Conservation (phyloP, 805 yeast species). For the Cyberlindnera amylophila region DNA sequence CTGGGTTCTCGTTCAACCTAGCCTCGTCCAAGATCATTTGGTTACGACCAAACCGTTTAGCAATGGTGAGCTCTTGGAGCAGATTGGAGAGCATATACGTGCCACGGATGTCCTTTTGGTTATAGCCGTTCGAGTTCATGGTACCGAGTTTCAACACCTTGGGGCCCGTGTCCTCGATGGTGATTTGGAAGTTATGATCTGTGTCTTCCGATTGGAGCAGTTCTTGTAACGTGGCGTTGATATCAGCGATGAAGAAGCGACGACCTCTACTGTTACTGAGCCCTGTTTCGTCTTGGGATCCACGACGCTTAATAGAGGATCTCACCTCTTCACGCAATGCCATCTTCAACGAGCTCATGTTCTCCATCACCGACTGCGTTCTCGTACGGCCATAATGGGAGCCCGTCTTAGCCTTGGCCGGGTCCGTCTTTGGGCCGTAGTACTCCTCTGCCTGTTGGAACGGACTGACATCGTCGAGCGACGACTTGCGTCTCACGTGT, state of each 20-base stretch:
- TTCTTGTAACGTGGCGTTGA: constrained; percentile 66
- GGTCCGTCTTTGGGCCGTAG: constrained; percentile 62
- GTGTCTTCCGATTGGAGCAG: constrained; percentile 78
- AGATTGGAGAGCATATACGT: constrained; percentile 86
- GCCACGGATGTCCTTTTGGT: constrained; percentile 71
- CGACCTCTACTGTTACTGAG: constrained; percentile 32
- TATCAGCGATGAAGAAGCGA: constrained; percentile 65
- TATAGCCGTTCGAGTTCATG: constrained; percentile 78
- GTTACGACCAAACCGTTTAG: constrained; percentile 73
- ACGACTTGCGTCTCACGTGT: constrained; percentile 21
- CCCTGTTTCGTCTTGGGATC: constrained; percentile 49
- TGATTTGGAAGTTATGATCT: constrained; percentile 77
- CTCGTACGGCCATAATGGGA: constrained; percentile 49
- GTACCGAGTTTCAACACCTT: constrained; percentile 79
- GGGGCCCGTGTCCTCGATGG: constrained; percentile 82
- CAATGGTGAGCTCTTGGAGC: constrained; percentile 84
- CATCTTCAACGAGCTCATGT: constrained; percentile 14
- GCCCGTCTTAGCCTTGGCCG: constrained; percentile 38
- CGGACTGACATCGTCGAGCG: constrained; percentile 42
- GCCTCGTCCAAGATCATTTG: constrained; percentile 80
- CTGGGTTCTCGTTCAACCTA: constrained; percentile 84
- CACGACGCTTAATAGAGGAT: constrained; percentile 41
- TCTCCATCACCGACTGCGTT: constrained; percentile 48
- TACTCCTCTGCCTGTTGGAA: constrained; percentile 65
- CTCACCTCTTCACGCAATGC: constrained; percentile 23